Percentiles rank a stretch among this genome's conserved stretches.
Conservation (phyloP, 768 basidiomycete species). For the Gyrodon lividus region DNA sequence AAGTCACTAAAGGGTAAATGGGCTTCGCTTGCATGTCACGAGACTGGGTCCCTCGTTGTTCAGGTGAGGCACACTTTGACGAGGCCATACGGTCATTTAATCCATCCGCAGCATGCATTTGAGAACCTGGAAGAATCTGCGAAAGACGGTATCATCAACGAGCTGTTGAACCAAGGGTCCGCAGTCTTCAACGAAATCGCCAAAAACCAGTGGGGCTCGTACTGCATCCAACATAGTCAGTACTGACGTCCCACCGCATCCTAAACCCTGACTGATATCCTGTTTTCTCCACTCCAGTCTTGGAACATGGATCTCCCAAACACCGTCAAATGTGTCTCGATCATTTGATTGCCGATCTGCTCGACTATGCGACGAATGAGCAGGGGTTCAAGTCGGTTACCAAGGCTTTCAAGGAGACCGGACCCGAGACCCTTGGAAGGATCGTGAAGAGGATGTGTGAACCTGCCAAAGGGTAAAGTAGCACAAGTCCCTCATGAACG, state of each 20-base stretch:
- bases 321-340: slow-evolving; percentile 77
- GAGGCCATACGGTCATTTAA: slow-evolving; percentile 4
- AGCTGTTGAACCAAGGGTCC: slow-evolving; percentile 72
- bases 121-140: slow-evolving; percentile 82
- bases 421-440: slow-evolving; percentile 69
- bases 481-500: background rate
- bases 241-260: slow-evolving; percentile 5
- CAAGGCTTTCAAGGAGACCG: slow-evolving; percentile 84
- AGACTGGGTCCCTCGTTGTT: slow-evolving; percentile 86
- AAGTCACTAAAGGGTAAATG: slow-evolving; percentile 85
- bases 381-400: slow-evolving; percentile 87
- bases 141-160: slow-evolving; percentile 82
- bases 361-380: slow-evolving; percentile 78
- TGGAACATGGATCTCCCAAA: slow-evolving; percentile 80
- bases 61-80: slow-evolving; percentile 48
- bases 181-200: slow-evolving; percentile 70
- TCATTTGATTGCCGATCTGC: slow-evolving; percentile 71
- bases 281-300: slow-evolving; percentile 43
- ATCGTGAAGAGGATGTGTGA: slow-evolving; percentile 84
- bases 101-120: slow-evolving; percentile 67
- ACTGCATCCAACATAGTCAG: slow-evolving; percentile 84
- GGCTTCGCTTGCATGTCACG: slow-evolving; percentile 87
- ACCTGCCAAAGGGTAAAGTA: slow-evolving; percentile 68
- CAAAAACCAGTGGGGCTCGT: slow-evolving; percentile 89
- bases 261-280: slow-evolving; percentile 2